Conservation (phyloP, 73 alveolate species). For the Vitrella brassicaformis region DNA sequence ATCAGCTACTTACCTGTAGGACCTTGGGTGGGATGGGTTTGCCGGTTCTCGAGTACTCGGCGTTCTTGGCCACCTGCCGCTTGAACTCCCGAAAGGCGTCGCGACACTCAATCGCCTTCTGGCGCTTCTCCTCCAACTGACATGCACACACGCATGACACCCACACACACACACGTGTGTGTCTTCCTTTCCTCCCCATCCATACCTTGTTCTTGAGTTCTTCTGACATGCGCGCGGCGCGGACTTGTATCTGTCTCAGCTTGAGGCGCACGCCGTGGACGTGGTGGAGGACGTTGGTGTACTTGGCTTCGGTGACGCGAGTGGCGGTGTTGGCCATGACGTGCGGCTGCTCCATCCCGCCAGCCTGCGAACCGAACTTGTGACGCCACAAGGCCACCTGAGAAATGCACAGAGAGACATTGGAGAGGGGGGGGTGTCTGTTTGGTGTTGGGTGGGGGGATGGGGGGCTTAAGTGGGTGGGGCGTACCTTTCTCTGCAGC, state of each 20-base stretch:
- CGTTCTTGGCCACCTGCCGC: conserved; percentile 32
- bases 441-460: too few species aligned
- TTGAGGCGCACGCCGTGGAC: conserved; percentile 35
- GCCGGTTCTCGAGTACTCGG: conserved; percentile 38
- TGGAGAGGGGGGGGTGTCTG: too few species aligned
- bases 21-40: conserved; percentile 23
- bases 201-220: conserved; percentile 7
- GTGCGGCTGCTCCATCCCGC: too few species aligned
- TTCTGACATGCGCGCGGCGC: conserved; percentile 36
- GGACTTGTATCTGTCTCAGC: conserved; percentile 21
- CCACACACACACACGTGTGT: neutral
- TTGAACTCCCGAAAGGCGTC: conserved; percentile 39
- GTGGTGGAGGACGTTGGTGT: conserved; percentile 25
- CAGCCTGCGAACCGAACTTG: too few species aligned
- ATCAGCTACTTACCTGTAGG: conserved; percentile 2
- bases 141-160: neutral
- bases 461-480: too few species aligned
- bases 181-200: neutral
- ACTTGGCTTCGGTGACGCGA: conserved; percentile 31
- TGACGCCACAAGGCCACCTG: too few species aligned
- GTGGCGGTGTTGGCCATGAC: too few species aligned
- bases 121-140: conserved; percentile 35
- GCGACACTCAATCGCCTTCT: conserved; percentile 37
- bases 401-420: too few species aligned
- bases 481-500: too few species aligned